Percentiles rank a stretch among this genome's conserved stretches.
phyloP scores from a whole-genome alignment of 1,139 yeast genomes.

The Hemisphaericaspora xylanilytica region DNA sequence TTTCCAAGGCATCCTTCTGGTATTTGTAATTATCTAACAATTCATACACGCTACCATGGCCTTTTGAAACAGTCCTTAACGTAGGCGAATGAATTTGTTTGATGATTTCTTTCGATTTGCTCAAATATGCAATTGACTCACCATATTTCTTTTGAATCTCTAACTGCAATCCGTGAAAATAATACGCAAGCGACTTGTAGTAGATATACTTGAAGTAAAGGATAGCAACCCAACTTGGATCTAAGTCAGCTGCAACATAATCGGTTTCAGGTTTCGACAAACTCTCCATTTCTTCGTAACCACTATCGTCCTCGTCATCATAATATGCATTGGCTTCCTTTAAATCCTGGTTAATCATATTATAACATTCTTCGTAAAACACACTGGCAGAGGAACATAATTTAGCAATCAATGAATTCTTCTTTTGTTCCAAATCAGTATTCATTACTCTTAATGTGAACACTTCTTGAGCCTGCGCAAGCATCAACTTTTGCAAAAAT shows the following conservation, averaged over 20 bases:
- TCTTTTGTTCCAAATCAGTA: constrained; percentile 45
- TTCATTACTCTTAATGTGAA: constrained; percentile 65
- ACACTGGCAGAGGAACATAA: constrained; percentile 62
- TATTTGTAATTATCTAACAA: constrained; percentile 43
- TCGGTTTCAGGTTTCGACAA: constrained; percentile 17
- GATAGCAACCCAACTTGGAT: constrained; percentile 43
- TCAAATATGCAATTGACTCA: constrained; percentile 68
- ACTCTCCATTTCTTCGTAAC: constrained; percentile 19
- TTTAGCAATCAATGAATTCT: constrained; percentile 69
- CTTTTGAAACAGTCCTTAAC: constrained; percentile 28
- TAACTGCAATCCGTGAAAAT: constrained; percentile 51
- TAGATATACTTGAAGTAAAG: constrained; percentile 49
- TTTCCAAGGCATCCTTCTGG: constrained; percentile 44
- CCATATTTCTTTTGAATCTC: constrained; percentile 63
- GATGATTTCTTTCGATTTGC: constrained; percentile 45
- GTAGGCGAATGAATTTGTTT: constrained; percentile 26
- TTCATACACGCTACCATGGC: constrained; percentile 32
- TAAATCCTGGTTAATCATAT: constrained; percentile 13
- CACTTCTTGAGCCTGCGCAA: constrained; percentile 89
- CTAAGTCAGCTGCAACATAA: constrained; percentile 45
- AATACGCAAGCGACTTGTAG: constrained; percentile 44
- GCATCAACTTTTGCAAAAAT: constrained; percentile 61
- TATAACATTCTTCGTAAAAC: constrained; percentile 51
- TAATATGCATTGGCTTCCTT: constrained; percentile 9
- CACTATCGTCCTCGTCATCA: constrained; percentile 17